phyloP scores from a whole-genome alignment of 2,329 filamentous ascomycete species.

The Tolypocladium ophioglossoides region DNA sequence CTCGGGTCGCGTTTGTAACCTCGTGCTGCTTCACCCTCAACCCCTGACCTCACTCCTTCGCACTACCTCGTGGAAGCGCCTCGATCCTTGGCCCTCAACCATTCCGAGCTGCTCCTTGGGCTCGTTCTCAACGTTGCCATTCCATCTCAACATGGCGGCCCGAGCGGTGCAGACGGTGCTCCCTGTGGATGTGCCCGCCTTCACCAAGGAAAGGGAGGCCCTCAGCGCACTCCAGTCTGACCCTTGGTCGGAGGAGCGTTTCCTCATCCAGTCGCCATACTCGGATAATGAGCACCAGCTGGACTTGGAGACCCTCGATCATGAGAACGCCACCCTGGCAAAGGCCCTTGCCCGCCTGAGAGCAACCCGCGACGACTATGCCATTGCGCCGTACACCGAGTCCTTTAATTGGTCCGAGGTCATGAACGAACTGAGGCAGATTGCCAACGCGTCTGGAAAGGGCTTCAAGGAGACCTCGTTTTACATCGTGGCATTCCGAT shows the following conservation, averaged over 20 bases:
- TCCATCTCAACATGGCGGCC: slow-evolving; percentile 14
- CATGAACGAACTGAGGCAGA: slow-evolving; percentile 43
- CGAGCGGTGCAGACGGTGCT: slow-evolving; percentile 12
- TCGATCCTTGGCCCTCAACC: not conserved
- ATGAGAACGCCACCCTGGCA: slow-evolving; percentile 58
- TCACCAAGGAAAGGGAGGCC: slow-evolving; percentile 13
- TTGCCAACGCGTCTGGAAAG: slow-evolving; percentile 34
- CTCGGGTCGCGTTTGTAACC: not conserved
- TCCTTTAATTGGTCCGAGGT: slow-evolving; percentile 69
- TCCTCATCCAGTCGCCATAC: slow-evolving; percentile 66
- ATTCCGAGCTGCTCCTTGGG: not conserved
- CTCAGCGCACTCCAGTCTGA: slow-evolving; percentile 15
- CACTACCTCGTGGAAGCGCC: not conserved
- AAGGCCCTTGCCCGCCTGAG: slow-evolving; percentile 56
- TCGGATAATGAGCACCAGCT: slow-evolving; percentile 59
- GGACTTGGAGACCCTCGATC: slow-evolving; percentile 56
- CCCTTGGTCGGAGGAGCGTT: slow-evolving; percentile 11
- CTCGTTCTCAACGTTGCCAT: not conserved
- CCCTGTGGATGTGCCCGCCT: slow-evolving; percentile 12
- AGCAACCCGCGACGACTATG: slow-evolving; percentile 59
- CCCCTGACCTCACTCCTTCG: not conserved
- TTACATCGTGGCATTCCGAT: slow-evolving; percentile 80
- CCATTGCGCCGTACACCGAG: slow-evolving; percentile 60
- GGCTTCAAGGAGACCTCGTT: slow-evolving; percentile 55
- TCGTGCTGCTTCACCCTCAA: not conserved